Evolutionary conservation across 352 stramenopile genomes (phyloP).

Genomic region (Globisporangium mamillatum): DNA sequence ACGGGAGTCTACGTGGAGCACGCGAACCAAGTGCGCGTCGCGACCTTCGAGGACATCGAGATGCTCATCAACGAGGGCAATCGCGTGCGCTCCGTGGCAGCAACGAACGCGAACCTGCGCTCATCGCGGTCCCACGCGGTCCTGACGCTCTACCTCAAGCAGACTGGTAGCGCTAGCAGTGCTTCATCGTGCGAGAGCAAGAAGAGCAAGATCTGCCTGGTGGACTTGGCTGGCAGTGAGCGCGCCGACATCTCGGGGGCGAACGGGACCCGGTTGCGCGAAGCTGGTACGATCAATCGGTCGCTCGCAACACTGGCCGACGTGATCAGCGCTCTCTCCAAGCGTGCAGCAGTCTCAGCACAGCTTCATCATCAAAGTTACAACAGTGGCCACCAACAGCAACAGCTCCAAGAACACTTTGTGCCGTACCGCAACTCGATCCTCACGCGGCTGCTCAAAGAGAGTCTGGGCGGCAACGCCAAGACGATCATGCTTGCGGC

Average conservation of each 20-base stretch:
- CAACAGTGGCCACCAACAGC: not conserved
- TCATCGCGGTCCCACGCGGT: conserved; percentile 68
- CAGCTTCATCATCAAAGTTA: not conserved
- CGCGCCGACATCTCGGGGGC: conserved; percentile 48
- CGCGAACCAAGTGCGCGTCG: conserved; percentile 41
- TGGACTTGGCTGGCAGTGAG: conserved; percentile 74
- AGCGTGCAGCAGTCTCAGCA: conserved; percentile 19
- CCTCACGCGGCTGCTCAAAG: conserved; percentile 78
- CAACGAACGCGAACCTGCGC: conserved; percentile 40
- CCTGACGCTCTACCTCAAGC: conserved; percentile 56
- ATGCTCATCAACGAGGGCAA: conserved; percentile 62
- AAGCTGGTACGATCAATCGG: conserved; percentile 79
- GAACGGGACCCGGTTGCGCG: conserved; percentile 50
- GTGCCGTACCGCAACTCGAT: conserved; percentile 90
- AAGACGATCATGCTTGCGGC: conserved; percentile 87
- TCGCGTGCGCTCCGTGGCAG: conserved; percentile 46
- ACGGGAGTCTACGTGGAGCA: conserved; percentile 66
- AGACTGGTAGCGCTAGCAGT: conserved; percentile 10
- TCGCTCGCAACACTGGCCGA: conserved; percentile 82
- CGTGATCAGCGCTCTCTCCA: conserved; percentile 74
- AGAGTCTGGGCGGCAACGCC: conserved; percentile 77
- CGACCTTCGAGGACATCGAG: conserved; percentile 52
- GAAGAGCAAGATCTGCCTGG: conserved; percentile 70
- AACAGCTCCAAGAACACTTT: conserved; percentile 33
- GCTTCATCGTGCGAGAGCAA: conserved; percentile 3